Base-by-base conservation (phyloP, 345 rosid species). In the Eucalyptus erythrocorys region DNA sequence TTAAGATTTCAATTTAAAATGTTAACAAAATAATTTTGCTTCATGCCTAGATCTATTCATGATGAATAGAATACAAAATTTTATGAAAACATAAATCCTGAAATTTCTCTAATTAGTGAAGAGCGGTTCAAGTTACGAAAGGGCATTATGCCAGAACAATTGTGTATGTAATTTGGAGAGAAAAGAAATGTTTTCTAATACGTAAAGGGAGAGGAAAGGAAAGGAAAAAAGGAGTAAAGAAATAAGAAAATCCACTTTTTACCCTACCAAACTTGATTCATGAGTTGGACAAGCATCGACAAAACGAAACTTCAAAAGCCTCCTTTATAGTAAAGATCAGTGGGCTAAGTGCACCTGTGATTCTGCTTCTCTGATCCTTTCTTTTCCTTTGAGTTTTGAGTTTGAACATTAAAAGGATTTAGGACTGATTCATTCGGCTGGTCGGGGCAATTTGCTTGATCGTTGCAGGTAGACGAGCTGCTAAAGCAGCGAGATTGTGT, bases 401-500 rank as follows among this genome's bases (percentile, higher is more conserved):
- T 17, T 34, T 71, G 81, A 34, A 34, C 81, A 34, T 71, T 34
- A 10, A 17, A 71, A 9, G 81, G 81, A 71, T 34, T 34, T 71
- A 71, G 40, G 50, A 16, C 32, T 24, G 40, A 66, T 53, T 26
- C 50, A 47, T 53, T 49, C 21, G 32, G 50, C 43, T 68, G 79
- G 17, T n/a, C 43, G 34, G 43, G 47, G 47, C 80, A 24, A 80
- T 87, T 71, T 49, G 81, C 86, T 79, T 59, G 49, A 34, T 34
- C 82, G 6, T 47, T 88, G 61, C 86, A 98, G 99, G 99, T 98
- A 79, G 99, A 97, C 47, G 98, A 98, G 90, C 93, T 98, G 88
- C 92, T 98, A 87, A 98, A 98, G 92, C 95, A 95, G 90, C 92
- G 99, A 21, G 98, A 98, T 89, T 92, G 89, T 53, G 95, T 96